phyloP scores from a whole-genome alignment of 352 stramenopile species.

The Thalassiosira mediterranea region DNA sequence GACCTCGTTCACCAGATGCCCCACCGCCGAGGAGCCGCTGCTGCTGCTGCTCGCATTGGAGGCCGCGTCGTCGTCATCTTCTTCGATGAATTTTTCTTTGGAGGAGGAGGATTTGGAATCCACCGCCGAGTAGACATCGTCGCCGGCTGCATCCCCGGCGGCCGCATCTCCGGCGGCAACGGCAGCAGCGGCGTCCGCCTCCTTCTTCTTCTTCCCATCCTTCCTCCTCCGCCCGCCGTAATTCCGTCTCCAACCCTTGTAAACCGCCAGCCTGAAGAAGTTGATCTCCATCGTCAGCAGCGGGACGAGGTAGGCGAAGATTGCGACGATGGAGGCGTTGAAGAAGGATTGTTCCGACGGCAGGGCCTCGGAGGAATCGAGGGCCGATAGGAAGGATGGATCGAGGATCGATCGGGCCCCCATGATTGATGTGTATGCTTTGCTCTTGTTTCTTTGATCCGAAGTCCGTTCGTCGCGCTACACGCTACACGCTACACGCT shows the following conservation, averaged over 20 bases:
- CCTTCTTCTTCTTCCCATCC: background rate
- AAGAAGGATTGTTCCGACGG: conserved; percentile 8
- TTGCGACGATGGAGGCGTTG: conserved; percentile 33
- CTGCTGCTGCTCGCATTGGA: background rate
- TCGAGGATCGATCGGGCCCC: too few relatives aligned
- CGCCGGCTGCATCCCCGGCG: background rate
- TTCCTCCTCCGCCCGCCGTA: background rate
- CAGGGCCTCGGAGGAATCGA: too few relatives aligned
- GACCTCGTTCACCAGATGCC: conserved; percentile 6
- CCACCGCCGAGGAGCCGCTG: background rate
- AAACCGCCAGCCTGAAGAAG: conserved; percentile 50
- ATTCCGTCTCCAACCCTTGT: conserved; percentile 18
- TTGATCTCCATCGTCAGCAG: conserved; percentile 58
- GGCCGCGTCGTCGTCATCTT: background rate
- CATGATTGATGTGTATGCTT: too few relatives aligned
- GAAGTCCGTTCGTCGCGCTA: too few relatives aligned
- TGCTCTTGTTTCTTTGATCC: too few relatives aligned
- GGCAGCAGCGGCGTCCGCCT: background rate
- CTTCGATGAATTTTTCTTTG: background rate
- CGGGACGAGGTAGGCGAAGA: conserved; percentile 50
- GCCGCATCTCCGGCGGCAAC: background rate
- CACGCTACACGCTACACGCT: too few relatives aligned
- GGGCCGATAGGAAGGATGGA: conserved; percentile 5
- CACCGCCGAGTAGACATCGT: background rate
- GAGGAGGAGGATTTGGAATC: background rate